Conservation (phyloP, 352 stramenopile species). For the Pythium rishiriense region DNA sequence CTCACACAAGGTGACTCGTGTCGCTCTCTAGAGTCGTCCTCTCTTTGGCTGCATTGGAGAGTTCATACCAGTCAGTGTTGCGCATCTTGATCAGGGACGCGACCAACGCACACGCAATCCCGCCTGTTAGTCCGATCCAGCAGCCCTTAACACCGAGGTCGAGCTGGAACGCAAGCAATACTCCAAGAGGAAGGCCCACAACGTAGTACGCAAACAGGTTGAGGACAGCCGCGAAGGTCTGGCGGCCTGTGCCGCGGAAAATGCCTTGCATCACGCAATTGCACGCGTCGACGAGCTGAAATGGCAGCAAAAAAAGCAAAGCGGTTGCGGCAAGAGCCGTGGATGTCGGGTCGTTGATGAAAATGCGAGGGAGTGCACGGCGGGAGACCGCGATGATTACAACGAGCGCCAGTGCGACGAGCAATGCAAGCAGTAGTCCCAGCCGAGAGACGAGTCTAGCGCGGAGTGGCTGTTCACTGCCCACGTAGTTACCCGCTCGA, state of each 20-base stretch:
- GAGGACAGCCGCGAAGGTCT: slow-evolving; percentile 55
- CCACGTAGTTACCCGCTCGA: slow-evolving; percentile 20
- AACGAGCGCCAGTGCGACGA: slow-evolving; percentile 31
- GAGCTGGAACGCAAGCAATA: slow-evolving; percentile 51
- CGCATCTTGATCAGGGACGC: slow-evolving; percentile 12
- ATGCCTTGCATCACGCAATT: slow-evolving; percentile 63
- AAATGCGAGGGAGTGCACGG: slow-evolving; percentile 30
- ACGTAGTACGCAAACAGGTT: slow-evolving; percentile 80
- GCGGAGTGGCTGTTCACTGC: slow-evolving; percentile 17
- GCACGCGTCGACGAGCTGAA: slow-evolving; percentile 53
- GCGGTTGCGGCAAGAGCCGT: slow-evolving; percentile 41
- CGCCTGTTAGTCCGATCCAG: slow-evolving; percentile 56
- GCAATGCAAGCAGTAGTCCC: slow-evolving; percentile 36
- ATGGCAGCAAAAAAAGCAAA: slow-evolving; percentile 43
- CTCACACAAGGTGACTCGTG: background rate
- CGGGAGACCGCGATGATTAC: slow-evolving; percentile 30
- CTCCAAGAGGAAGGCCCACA: slow-evolving; percentile 67
- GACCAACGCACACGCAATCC: slow-evolving; percentile 27
- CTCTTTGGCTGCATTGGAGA: slow-evolving; percentile 12
- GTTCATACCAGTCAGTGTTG: slow-evolving; percentile 14
- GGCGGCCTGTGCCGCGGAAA: slow-evolving; percentile 61
- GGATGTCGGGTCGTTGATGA: slow-evolving; percentile 49
- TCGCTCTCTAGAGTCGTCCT: slow-evolving; percentile 12
- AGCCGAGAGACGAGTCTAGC: slow-evolving; percentile 44
- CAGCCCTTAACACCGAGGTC: slow-evolving; percentile 52